phyloP scores from a whole-genome alignment of 1,139 yeast genomes.

The Zygoascus hellenicus region DNA sequence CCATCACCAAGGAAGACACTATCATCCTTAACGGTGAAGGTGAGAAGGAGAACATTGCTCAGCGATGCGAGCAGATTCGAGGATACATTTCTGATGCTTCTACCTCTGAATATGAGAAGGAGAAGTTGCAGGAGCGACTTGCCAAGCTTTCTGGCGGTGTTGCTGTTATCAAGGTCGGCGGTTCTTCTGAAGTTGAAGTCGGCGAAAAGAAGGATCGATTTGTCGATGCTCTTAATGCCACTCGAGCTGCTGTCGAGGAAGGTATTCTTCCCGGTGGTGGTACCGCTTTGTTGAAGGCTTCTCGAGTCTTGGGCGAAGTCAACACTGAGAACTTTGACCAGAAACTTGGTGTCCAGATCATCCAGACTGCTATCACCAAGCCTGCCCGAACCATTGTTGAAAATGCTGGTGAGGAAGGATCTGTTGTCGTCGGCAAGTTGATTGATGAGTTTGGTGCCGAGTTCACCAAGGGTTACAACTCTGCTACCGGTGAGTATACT shows the following conservation, averaged over 20 bases:
- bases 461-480: slow-evolving; percentile 90
- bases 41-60: slow-evolving; percentile 74
- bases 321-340: slow-evolving; percentile 93
- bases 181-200: slow-evolving; percentile 96
- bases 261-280: slow-evolving; percentile 99
- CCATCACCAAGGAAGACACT: slow-evolving; percentile 96
- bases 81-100: slow-evolving; percentile 61
- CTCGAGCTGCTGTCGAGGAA: slow-evolving; percentile 99
- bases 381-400: slow-evolving; percentile 97
- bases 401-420: slow-evolving; percentile 98
- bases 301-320: slow-evolving; percentile 70
- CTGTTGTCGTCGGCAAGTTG: slow-evolving; percentile 94
- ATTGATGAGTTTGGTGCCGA: slow-evolving; percentile 74
- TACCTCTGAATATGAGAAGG: slow-evolving; percentile 93
- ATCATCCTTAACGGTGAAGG: slow-evolving; percentile 96
- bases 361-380: slow-evolving; percentile 90
- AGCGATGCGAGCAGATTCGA: slow-evolving; percentile 96
- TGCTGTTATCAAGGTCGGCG: slow-evolving; percentile 98
- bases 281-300: slow-evolving; percentile 95
- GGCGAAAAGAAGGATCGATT: slow-evolving; percentile 99
- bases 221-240: slow-evolving; percentile 98
- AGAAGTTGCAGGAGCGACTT: slow-evolving; percentile 95
- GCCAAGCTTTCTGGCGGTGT: slow-evolving; percentile 99
- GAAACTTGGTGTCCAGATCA: slow-evolving; percentile 94
- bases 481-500: slow-evolving; percentile 88